Percentiles rank a stretch among this genome's conserved stretches.
phyloP scores from a whole-genome alignment of 2,329 filamentous ascomycete species.

The Ophiostoma montium region DNA sequence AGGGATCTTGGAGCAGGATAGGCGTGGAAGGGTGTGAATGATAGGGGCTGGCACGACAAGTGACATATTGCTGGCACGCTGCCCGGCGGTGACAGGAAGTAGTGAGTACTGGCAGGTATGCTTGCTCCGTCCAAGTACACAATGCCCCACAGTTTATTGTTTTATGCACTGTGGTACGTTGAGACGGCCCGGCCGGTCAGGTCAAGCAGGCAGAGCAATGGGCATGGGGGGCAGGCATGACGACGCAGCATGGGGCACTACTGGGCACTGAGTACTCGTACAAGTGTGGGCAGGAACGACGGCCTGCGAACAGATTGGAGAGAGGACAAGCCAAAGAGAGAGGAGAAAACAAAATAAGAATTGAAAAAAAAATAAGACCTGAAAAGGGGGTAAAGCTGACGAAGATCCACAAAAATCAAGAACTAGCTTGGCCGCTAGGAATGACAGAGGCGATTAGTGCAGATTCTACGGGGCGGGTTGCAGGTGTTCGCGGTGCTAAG shows the following conservation, averaged over 20 bases:
- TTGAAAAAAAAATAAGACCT: neutral
- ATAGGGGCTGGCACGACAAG: no score
- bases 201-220: neutral
- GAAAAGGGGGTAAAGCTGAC: constrained; percentile 6
- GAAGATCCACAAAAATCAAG: neutral
- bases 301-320: neutral
- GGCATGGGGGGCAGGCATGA: neutral
- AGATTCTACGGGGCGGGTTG: constrained; percentile 3
- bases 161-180: neutral
- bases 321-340: neutral
- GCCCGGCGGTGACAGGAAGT: no score
- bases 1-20: no score
- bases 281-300: neutral
- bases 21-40: no score
- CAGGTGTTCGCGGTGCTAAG: constrained; percentile 1
- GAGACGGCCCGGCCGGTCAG: neutral
- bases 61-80: no score
- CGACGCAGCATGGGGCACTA: no score
- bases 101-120: no score
- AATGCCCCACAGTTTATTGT: no score
- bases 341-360: neutral
- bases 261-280: no score
- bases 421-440: constrained; percentile 5
- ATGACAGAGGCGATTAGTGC: constrained; percentile 3
- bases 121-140: no score